Percentiles rank a stretch among this genome's conserved stretches.
phyloP scores from a whole-genome alignment of 176 grass and related monocot genomes.

The Triticum timopheevii region DNA sequence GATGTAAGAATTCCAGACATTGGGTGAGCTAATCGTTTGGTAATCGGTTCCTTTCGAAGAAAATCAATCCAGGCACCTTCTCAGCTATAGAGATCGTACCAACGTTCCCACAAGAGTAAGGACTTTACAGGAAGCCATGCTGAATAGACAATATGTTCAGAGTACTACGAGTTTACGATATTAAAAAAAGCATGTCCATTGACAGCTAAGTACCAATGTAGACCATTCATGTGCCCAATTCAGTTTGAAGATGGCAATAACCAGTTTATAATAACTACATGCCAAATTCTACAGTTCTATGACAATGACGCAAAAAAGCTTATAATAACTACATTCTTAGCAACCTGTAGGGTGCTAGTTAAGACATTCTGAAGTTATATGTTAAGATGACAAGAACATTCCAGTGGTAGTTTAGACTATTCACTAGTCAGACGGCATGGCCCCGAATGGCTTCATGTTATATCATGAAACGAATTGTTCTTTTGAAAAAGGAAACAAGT shows the following conservation, averaged over 20 bases:
- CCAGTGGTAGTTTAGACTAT: constrained; percentile 1
- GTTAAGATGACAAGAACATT: constrained; percentile 9
- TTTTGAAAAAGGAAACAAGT: neutral
- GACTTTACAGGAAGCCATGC: neutral
- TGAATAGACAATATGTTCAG: neutral
- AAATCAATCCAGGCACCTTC: neutral
- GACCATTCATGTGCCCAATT: constrained; percentile 3
- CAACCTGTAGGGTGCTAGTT: neutral
- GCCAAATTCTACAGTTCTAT: neutral
- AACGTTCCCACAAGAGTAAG: neutral
- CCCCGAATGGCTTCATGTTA: neutral
- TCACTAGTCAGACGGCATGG: neutral
- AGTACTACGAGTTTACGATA: neutral
- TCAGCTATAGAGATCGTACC: constrained; percentile 10
- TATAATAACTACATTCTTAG: neutral
- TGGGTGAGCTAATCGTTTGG: neutral
- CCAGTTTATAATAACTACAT: neutral
- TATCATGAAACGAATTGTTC: neutral
- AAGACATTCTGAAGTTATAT: neutral
- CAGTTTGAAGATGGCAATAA: constrained; percentile 15
- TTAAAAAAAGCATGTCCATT: neutral
- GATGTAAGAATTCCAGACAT: constrained; percentile 7
- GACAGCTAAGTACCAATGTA: neutral
- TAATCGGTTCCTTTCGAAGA: neutral
- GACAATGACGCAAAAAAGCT: neutral